phyloP scores from a whole-genome alignment of 2,329 filamentous ascomycete species.

The Diaporthe eres region DNA sequence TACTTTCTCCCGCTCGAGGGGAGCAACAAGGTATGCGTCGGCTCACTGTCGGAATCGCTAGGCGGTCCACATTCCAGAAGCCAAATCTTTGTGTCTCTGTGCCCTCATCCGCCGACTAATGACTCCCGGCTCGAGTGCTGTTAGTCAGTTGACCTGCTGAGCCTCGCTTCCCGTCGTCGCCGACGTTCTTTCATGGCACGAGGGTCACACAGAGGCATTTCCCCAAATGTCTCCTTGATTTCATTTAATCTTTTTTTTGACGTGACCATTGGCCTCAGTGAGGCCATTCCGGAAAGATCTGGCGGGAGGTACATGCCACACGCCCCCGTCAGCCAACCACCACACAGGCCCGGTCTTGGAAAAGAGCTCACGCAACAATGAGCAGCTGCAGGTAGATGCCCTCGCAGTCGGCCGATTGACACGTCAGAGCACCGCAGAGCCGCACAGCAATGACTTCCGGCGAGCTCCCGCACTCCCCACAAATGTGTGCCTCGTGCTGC shows the following conservation, averaged over 20 bases:
- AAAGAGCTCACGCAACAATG: constrained; percentile 20
- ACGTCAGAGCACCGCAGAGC: constrained; percentile 42
- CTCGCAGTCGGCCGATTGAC: constrained; percentile 41
- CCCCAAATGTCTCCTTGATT: neutral
- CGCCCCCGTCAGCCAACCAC: constrained; percentile 9
- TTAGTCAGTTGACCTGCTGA: neutral
- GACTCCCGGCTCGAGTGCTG: neutral
- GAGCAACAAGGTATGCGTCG: neutral
- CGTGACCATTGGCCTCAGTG: constrained; percentile 9
- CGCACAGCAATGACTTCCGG: constrained; percentile 35
- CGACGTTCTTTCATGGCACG: neutral
- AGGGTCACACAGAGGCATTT: neutral
- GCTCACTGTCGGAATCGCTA: constrained; percentile 3
- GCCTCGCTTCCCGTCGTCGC: neutral
- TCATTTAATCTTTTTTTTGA: neutral
- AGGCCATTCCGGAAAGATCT: constrained; percentile 34
- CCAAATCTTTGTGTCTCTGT: neutral
- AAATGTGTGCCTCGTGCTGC: constrained; percentile 33
- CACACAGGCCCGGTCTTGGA: neutral
- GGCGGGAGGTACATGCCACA: constrained; percentile 34
- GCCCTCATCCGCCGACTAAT: neutral
- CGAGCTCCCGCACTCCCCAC: constrained; percentile 26
- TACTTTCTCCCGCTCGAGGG: neutral
- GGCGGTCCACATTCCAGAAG: neutral
- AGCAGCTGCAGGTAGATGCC: constrained; percentile 38